phyloP scores from a whole-genome alignment of 805 yeast genomes.

The Kluyveromyces starmeri region DNA sequence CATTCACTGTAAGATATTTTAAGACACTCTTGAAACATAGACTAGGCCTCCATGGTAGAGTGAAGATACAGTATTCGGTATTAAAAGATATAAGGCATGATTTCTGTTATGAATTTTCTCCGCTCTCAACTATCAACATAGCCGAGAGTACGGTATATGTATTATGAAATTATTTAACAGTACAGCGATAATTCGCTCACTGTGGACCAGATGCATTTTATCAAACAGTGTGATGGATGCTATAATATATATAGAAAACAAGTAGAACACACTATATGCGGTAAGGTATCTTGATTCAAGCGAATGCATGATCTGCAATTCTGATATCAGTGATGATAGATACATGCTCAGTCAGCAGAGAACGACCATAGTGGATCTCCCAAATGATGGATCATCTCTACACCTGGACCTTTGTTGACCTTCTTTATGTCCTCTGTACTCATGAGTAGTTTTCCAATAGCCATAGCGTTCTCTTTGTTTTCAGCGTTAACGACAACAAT shows the following conservation, averaged over 20 bases:
- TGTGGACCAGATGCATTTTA: no score
- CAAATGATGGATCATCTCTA: conserved; percentile 71
- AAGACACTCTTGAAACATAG: conserved; percentile 11
- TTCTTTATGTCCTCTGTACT: conserved; percentile 80
- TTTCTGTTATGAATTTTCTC: conserved; percentile 16
- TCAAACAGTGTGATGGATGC: no score
- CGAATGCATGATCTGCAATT: no score
- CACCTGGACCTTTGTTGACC: conserved; percentile 80
- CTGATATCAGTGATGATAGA: no score
- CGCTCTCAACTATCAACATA: conserved; percentile 10
- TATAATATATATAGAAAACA: no score
- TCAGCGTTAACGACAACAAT: conserved; percentile 82
- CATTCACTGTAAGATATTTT: conserved; percentile 17
- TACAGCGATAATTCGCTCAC: no score
- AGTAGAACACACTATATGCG: no score
- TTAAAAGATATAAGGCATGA: conserved; percentile 6
- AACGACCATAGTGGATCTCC: conserved; percentile 86
- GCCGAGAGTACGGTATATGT: conserved; percentile 1
- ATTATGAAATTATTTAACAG: no score
- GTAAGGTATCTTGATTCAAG: no score
- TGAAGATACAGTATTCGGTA: conserved; percentile 9
- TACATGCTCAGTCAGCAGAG: conserved; percentile 38
- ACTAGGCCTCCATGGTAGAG: background rate
- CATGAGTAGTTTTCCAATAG: conserved; percentile 82
- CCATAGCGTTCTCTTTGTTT: conserved; percentile 85